Evolutionary conservation across 352 stramenopile genomes (phyloP).

Genomic region (Phytophthora europaea): DNA sequence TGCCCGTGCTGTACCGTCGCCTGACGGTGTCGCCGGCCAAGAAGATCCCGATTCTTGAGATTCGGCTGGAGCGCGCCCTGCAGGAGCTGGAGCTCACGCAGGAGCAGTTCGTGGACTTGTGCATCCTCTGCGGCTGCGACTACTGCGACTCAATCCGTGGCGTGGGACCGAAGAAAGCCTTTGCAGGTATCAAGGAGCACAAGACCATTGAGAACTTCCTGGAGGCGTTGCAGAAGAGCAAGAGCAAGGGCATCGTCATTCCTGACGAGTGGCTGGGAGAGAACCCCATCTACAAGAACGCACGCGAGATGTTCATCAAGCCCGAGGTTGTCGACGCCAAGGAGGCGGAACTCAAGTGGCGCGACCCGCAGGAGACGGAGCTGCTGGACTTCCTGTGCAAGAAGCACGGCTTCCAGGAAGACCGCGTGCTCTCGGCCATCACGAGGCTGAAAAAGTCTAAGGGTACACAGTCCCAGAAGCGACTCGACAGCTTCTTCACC

Average conservation of each 20-base stretch:
- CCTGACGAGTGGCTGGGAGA: conserved; percentile 89
- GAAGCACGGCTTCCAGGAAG: conserved; percentile 96
- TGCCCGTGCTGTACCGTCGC: conserved; percentile 95
- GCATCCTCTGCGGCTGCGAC: conserved; percentile 99
- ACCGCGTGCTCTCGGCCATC: conserved; percentile 94
- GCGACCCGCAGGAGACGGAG: conserved; percentile 89
- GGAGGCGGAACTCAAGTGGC: conserved; percentile 95
- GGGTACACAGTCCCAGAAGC: conserved; percentile 95
- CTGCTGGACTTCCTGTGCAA: conserved; percentile 97
- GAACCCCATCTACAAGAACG: conserved; percentile 93
- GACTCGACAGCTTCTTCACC: conserved; percentile 98
- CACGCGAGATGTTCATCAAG: conserved; percentile 94
- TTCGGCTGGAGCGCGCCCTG: conserved; percentile 93
- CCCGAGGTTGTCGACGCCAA: conserved; percentile 75
- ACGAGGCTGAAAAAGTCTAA: conserved; percentile 97
- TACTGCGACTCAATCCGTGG: conserved; percentile 98
- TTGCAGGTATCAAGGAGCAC: conserved; percentile 97
- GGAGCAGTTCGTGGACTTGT: conserved; percentile 98
- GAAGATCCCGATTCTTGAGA: conserved; percentile 93
- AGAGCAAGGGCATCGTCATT: conserved; percentile 85
- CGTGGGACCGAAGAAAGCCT: conserved; percentile 98
- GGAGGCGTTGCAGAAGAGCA: conserved; percentile 89
- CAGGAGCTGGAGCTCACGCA: conserved; percentile 95
- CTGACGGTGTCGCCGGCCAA: conserved; percentile 90
- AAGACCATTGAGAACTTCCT: conserved; percentile 96